Evolutionary conservation across 345 rosid species (phyloP).

Genomic region (Brassica carinata): DNA sequence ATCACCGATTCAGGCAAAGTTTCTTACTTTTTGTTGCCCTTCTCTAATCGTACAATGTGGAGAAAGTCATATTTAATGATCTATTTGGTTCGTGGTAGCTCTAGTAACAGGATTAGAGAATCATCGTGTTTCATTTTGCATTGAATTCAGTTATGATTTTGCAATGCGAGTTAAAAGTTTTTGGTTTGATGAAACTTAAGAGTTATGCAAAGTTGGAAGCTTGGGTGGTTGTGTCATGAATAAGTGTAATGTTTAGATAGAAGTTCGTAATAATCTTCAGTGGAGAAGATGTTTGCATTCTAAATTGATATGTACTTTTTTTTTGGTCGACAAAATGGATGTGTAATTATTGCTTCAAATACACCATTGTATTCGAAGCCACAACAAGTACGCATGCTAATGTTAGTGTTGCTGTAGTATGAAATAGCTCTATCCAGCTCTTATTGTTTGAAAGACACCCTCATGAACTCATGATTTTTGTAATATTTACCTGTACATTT

Average conservation of each 20-base stretch:
- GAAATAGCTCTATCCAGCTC: background rate
- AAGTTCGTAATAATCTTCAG: background rate
- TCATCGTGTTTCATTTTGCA: background rate
- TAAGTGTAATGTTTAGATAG: background rate
- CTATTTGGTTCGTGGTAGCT: background rate
- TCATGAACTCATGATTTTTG: background rate
- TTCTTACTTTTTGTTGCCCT: background rate
- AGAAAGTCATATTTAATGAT: background rate
- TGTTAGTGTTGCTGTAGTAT: background rate
- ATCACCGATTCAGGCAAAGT: conserved; percentile 90
- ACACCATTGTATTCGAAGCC: background rate
- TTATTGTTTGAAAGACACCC: background rate
- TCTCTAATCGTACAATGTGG: background rate
- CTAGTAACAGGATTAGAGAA: background rate
- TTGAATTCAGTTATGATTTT: background rate
- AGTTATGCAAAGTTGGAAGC: background rate
- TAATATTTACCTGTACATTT: background rate
- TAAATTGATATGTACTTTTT: background rate
- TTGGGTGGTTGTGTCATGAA: background rate
- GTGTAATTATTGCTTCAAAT: background rate
- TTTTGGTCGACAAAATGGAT: background rate
- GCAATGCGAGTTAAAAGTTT: conserved; percentile 7
- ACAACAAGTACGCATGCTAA: conserved; percentile 1
- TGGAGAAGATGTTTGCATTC: background rate
- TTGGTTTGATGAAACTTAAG: background rate